Evolutionary conservation across 2,329 filamentous ascomycete genomes (phyloP).

Genomic region (Elsinoe batatas): DNA sequence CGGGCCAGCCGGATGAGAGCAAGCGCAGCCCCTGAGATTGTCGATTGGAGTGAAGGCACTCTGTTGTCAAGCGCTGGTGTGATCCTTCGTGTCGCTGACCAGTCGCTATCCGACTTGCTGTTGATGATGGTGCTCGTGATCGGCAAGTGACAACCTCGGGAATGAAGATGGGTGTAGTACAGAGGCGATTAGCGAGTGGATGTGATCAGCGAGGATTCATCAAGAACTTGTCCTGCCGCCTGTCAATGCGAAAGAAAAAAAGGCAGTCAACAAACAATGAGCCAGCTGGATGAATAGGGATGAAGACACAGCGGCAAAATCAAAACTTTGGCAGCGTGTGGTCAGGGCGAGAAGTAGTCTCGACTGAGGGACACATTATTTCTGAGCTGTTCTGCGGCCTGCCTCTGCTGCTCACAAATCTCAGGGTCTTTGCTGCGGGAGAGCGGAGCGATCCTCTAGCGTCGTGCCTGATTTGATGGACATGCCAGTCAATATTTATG

Average conservation of each 20-base stretch:
- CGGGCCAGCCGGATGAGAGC: conserved; percentile 9
- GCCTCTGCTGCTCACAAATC: too few species aligned
- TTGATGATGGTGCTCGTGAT: not conserved
- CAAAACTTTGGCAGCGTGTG: not conserved
- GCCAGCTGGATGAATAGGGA: conserved; percentile 7
- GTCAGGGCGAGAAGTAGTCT: conserved; percentile 6
- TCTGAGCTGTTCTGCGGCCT: conserved; percentile 1
- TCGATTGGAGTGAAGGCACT: too few species aligned
- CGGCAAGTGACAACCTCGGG: conserved; percentile 1
- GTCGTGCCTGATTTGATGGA: not conserved
- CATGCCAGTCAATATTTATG: too few species aligned
- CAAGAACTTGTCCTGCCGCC: not conserved
- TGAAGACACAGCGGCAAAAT: not conserved
- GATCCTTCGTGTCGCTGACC: too few species aligned
- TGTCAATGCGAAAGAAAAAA: not conserved
- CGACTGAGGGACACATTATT: conserved; percentile 8
- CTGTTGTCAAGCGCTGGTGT: too few species aligned
- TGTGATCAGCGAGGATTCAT: conserved; percentile 3
- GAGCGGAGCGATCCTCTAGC: conserved; percentile 8
- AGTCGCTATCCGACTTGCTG: too few species aligned
- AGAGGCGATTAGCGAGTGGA: conserved; percentile 12
- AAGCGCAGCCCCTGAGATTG: not conserved
- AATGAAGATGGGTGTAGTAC: conserved; percentile 3
- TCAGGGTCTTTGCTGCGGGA: conserved; percentile 1
- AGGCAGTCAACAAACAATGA: not conserved